phyloP scores from a whole-genome alignment of 208 protist species.

The Herpetomonas tarakana region DNA sequence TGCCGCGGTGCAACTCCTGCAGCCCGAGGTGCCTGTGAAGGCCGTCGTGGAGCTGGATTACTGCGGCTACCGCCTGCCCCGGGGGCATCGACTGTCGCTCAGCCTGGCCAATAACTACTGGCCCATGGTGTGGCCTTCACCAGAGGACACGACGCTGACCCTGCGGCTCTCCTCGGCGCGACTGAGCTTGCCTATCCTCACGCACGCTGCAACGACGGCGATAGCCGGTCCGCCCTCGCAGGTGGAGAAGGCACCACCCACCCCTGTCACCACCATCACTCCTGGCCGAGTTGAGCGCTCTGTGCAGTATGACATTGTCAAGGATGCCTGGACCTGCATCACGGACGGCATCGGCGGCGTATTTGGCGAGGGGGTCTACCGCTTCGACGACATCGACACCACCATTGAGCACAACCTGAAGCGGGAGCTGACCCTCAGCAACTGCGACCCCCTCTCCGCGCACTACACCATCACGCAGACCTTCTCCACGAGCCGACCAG shows the following conservation, averaged over 20 bases:
- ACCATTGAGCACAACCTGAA: slow-evolving; percentile 61
- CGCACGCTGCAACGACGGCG: slow-evolving; percentile 3
- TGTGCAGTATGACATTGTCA: slow-evolving; percentile 44
- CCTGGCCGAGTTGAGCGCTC: slow-evolving; percentile 36
- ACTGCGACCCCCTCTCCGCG: slow-evolving; percentile 58
- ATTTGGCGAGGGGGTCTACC: slow-evolving; percentile 61
- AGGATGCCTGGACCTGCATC: slow-evolving; percentile 50
- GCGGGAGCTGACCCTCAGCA: slow-evolving; percentile 51
- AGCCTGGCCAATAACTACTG: slow-evolving; percentile 66
- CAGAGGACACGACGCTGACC: slow-evolving; percentile 43
- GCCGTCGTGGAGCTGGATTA: slow-evolving; percentile 50
- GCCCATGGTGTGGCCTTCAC: slow-evolving; percentile 63
- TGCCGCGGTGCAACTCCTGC: slow-evolving; percentile 23
- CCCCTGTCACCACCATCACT: slow-evolving; percentile 31
- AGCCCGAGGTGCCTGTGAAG: slow-evolving; percentile 17
- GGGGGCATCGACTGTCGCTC: slow-evolving; percentile 38
- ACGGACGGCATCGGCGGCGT: slow-evolving; percentile 52
- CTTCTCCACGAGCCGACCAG: slow-evolving; percentile 41
- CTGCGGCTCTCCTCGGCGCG: slow-evolving; percentile 22
- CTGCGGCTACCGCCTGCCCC: slow-evolving; percentile 52
- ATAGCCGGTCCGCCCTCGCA: slow-evolving; percentile 15
- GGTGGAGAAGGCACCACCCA: slow-evolving; percentile 39
- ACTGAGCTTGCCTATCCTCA: slow-evolving; percentile 26
- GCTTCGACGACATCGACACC: slow-evolving; percentile 61
- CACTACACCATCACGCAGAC: slow-evolving; percentile 44